phyloP scores from a whole-genome alignment of 768 basidiomycete genomes.

The Suillus spraguei region DNA sequence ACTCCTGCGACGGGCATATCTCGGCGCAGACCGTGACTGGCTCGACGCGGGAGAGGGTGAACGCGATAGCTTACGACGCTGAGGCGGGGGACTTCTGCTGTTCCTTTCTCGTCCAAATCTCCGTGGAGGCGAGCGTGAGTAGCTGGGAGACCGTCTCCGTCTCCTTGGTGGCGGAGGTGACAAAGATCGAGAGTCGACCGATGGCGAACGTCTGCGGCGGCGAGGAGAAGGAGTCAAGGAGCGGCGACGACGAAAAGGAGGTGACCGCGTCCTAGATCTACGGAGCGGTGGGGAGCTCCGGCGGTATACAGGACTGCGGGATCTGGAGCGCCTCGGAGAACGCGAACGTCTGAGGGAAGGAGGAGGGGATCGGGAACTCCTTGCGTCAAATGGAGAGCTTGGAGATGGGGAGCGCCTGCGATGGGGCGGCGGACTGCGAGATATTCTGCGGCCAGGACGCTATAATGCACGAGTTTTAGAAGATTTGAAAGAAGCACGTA shows the following conservation, averaged over 20 bases:
- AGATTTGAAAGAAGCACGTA: constrained; percentile 2
- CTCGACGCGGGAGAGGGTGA: constrained; percentile 38
- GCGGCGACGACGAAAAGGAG: constrained; percentile 36
- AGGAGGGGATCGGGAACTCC: constrained; percentile 28
- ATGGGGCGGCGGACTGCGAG: constrained; percentile 23
- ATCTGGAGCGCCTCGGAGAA: constrained; percentile 26
- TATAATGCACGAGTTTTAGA: constrained; percentile 16
- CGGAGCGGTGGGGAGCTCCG: constrained; percentile 40
- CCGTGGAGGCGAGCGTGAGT: constrained; percentile 51
- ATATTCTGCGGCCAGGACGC: constrained; percentile 50
- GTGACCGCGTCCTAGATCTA: constrained; percentile 45
- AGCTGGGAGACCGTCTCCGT: constrained; percentile 49
- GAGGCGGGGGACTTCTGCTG: constrained; percentile 58
- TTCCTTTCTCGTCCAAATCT: constrained; percentile 38
- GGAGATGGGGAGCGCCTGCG: constrained; percentile 23
- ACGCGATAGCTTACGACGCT: constrained; percentile 34
- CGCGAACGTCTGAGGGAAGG: constrained; percentile 26
- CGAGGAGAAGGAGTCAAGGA: constrained; percentile 45
- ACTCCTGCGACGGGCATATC: constrained; percentile 49
- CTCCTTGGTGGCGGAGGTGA: constrained; percentile 36
- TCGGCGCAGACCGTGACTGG: constrained; percentile 43
- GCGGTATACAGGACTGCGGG: constrained; percentile 27
- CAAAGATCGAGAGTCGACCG: constrained; percentile 26
- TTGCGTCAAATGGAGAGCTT: constrained; percentile 16
- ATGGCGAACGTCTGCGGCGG: constrained; percentile 38